phyloP scores from a whole-genome alignment of 2,329 filamentous ascomycete genomes.

The Alternaria consortialis region DNA sequence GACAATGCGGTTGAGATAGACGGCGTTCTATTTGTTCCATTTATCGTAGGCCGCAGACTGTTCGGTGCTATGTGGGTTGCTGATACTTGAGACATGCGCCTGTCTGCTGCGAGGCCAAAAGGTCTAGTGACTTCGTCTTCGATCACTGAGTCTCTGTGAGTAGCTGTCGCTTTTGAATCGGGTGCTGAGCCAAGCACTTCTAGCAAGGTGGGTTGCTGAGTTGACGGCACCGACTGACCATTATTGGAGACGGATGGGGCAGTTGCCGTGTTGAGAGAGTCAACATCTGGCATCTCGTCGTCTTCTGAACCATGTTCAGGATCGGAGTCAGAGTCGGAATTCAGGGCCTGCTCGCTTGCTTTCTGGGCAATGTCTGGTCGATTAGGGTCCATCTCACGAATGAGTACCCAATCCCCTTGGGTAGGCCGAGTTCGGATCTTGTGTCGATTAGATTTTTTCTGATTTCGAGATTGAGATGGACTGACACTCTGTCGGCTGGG shows the following conservation, averaged over 20 bases:
- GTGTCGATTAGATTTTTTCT: conserved; percentile 58
- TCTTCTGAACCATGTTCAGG: conserved; percentile 53
- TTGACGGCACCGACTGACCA: conserved; percentile 13
- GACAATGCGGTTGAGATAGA: conserved; percentile 19
- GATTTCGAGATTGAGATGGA: conserved; percentile 57
- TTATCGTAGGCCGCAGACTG: conserved; percentile 13
- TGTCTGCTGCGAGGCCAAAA: conserved; percentile 14
- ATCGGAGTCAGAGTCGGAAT: conserved; percentile 55
- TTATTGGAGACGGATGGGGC: conserved; percentile 8
- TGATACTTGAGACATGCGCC: conserved; percentile 25
- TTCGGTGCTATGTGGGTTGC: conserved; percentile 9
- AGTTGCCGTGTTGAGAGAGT: conserved; percentile 21
- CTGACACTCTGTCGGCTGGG: conserved; percentile 45
- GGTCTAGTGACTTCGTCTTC: conserved; percentile 23
- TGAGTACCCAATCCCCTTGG: conserved; percentile 73
- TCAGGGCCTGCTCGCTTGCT: conserved; percentile 64
- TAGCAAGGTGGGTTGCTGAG: conserved; percentile 28
- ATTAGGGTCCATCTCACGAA: conserved; percentile 70
- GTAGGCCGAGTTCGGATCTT: conserved; percentile 61
- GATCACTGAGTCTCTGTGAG: conserved; percentile 29
- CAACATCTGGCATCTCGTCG: conserved; percentile 39
- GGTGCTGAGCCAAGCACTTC: conserved; percentile 24
- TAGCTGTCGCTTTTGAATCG: conserved; percentile 20
- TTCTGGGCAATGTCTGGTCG: conserved; percentile 69
- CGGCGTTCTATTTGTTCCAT: conserved; percentile 9